Evolutionary conservation across 192 early-diverging fungal genomes (phyloP), one percentile per base, ranked within the genome.

Genomic region (Rhizoclosmatium globosum): DNA sequence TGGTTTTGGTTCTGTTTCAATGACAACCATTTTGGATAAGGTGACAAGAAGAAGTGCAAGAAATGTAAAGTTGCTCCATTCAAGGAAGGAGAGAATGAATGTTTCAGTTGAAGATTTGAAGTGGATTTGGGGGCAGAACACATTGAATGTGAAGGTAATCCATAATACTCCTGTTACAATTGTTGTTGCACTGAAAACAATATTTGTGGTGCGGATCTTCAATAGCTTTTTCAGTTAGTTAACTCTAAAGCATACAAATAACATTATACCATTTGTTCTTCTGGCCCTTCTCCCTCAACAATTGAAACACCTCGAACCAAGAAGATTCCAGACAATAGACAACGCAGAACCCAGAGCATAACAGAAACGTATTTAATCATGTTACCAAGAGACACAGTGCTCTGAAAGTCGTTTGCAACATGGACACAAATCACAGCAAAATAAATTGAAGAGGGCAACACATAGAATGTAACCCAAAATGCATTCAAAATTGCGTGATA

Each of bases 111-210:
- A 45, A 7, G 53, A 59, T 76, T 76, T 9, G 48, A 76, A 48
- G 41, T 66, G 48, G 41, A 76, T 41, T 76, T 76, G 74, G 2
- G 74, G 74, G 64, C 74, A 76, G 48, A 66, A 76, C 64, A 76
- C 60, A 43, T 67, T 62, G 64, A 76, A 64, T 67, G 74, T 53
- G 64, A 66, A 67, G 3, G 44, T n/a, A 23, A 76, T 76, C 74
- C 62, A 50, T 46, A 76, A 39, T 2, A 47, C 41, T 17, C 62
- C 74, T 9, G 64, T 66, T 42, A 47, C 23, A 11, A 66, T 15
- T 9, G 74, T 62, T 1, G 50, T 9, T 0, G 0, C 1, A 23
- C 48, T 76, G 2, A 76, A 45, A 11, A 47, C 23, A 39, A 38
- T 76, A 46, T 38, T 47, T 6, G 74, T 67, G 1, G 1, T 1